Base-by-base conservation (phyloP, 805 yeast species). In the Ogataea thermomethanolica region DNA sequence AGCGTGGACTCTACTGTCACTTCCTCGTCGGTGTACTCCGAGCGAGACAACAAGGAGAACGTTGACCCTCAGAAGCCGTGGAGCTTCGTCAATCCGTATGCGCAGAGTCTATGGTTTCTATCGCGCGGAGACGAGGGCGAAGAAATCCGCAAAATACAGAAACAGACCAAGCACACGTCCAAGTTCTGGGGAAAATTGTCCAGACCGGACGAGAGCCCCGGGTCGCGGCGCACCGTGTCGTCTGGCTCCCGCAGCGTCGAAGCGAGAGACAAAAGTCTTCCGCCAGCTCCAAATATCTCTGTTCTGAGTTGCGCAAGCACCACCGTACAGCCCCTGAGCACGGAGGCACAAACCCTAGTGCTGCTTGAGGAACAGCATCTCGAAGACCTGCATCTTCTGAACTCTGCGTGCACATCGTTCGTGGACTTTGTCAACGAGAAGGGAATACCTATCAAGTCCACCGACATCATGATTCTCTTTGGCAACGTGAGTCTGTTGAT, bases 401-500 rank as follows among this genome's bases (percentile, higher is more conserved):
- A 58, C 15, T 34, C 57, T 5, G 58, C 70, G 0, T 67, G 63
- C 35, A 51, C 66, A 8, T 57, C 62, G 5, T 48, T 62, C 8
- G 46, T 68, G 20, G 53, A 53, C 29, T 59, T 55, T 32, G 57
- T 62, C 5, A 47, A 43, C 22, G 54, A 55, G 21, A 59, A 56
- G 31, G 55, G 53, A 15, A 49, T 62, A 33, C 59, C 64, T 10
- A 49, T 72, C 8, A 49, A 64, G 20, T 36, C 50, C 5, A 55
- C 55, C 17, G 74, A 72, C 24, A 66, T 65, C 39, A 32, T 63
- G 5, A 38, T 64, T 7, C 46, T 74, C 2, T 73, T 74, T 56
- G 73, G 75, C 1, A 71, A 72, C 45, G 48, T 71, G 27, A 67
- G 59, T 11, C 61, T 70, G 1, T 60, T 74, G 24, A 40, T 61